Evolutionary conservation across 345 rosid genomes (phyloP), one percentile per base, ranked within the genome.

Genomic region (Sonneratia caseolaris): DNA sequence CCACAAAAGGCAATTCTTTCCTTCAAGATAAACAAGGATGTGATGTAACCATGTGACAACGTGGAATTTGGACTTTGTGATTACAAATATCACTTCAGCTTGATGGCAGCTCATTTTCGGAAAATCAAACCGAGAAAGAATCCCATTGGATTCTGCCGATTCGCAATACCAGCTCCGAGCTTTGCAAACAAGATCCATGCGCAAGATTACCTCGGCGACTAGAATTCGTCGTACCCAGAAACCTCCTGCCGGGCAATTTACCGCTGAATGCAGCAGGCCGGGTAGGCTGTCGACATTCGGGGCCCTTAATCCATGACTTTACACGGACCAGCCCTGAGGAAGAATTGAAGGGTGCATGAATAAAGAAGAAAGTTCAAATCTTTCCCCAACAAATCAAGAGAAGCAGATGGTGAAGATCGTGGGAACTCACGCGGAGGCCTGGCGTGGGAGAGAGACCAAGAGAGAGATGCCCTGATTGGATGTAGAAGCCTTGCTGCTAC

Each of bases 401-500:
- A 49, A 56, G 37, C 22, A 14, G 36, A 67, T 9, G 24, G 12
- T 16, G 42, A 48, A 14, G 5, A 73, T 3, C 40, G 56, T 21
- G 47, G 66, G 15, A 68, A 24, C 27, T 36, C 27, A 37, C 70
- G 64, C 48, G 75, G 69, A 18, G 70, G 7, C 10, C 5, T 3
- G 16, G 37, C 61, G 68, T 3, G 16, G 35, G 68, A 64, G 45
- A 27, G 15, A 7, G 61, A 56, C 53, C 48, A 18, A 18, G 37
- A 8, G 3, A 73, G 66, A 37, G 75, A 35, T n/a, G 70, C 70
- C 65, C 75, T 73, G 14, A 73, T 51, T 22, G 70, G 35, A 42
- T 42, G 75, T 7, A 73, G 65, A 73, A 66, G 13, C 65, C 70
- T 73, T 37, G 64, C 70, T 35, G 71, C 70, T 61, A 61, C 37